These are phyloP conservation scores for Nothophaeocryptopus gaeumannii DNA, from an alignment of 2,329 filamentous ascomycete genomes.

Conservation along the genomic window DNA sequence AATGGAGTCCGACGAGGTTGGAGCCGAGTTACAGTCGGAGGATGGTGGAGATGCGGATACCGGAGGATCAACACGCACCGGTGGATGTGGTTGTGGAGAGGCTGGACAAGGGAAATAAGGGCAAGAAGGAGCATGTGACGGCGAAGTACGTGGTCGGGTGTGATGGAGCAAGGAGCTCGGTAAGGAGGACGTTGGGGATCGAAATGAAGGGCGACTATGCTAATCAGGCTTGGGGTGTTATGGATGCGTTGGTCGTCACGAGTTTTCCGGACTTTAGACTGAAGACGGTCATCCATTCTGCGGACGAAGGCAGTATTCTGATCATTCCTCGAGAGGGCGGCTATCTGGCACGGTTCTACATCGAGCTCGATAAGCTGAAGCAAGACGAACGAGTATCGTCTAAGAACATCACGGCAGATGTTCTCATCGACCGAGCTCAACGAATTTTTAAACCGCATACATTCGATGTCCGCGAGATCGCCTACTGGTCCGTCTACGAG, in stretches of 20 bases:
- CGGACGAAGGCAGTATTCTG: constrained; percentile 70
- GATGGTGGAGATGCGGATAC: constrained; percentile 26
- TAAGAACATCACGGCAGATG: constrained; percentile 61
- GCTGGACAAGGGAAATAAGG: constrained; percentile 34
- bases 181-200: constrained; percentile 31
- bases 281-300: constrained; percentile 54
- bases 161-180: constrained; percentile 35
- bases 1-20: constrained; percentile 30
- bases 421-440: constrained; percentile 62
- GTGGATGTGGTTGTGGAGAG: constrained; percentile 49
- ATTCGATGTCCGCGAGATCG: constrained; percentile 61
- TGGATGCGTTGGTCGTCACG: constrained; percentile 36
- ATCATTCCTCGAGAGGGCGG: constrained; percentile 60
- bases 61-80: constrained; percentile 43
- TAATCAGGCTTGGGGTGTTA: constrained; percentile 38
- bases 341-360: constrained; percentile 36
- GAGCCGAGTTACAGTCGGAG: constrained; percentile 32
- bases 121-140: constrained; percentile 29
- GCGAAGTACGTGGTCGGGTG: constrained; percentile 38
- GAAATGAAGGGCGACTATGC: constrained; percentile 37
- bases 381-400: constrained; percentile 53
- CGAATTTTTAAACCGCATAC: constrained; percentile 66
- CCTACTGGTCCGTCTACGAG: constrained; percentile 68
- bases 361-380: constrained; percentile 40
- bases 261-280: constrained; percentile 53